Evolutionary conservation across 495 filamentous ascomycete genomes (phyloP).

Genomic region (Platismatia glauca): DNA sequence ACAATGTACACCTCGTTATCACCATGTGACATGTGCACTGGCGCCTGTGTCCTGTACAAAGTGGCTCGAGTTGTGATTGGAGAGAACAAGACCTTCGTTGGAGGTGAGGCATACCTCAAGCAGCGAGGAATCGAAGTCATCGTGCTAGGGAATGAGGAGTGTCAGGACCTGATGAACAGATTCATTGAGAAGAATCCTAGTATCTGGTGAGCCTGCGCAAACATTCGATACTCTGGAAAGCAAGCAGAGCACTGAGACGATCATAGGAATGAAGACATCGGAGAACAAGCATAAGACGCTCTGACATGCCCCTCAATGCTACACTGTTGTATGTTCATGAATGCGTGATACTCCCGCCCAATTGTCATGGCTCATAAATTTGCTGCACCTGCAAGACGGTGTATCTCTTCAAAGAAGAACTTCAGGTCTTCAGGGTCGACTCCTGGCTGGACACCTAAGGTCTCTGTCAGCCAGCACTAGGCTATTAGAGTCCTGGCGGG

Average conservation of each 20-base stretch:
- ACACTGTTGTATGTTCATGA: neutral
- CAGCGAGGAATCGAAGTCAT: slow-evolving; percentile 67
- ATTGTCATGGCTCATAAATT: neutral
- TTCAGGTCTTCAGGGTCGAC: slow-evolving; percentile 86
- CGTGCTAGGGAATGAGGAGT: slow-evolving; percentile 59
- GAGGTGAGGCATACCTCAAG: slow-evolving; percentile 66
- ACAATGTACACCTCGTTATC: slow-evolving; percentile 87
- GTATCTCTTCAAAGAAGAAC: slow-evolving; percentile 90
- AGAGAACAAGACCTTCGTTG: slow-evolving; percentile 71
- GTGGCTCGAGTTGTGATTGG: slow-evolving; percentile 75
- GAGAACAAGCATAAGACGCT: slow-evolving; percentile 36
- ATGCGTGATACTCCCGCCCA: neutral
- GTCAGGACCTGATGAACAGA: slow-evolving; percentile 62
- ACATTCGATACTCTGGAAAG: neutral
- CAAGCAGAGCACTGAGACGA: slow-evolving; percentile 5
- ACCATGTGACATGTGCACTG: slow-evolving; percentile 84
- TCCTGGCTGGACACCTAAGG: slow-evolving; percentile 74
- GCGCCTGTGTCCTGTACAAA: slow-evolving; percentile 73
- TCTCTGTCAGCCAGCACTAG: slow-evolving; percentile 13
- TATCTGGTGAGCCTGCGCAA: slow-evolving; percentile 51
- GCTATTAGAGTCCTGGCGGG: neutral
- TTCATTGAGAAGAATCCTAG: slow-evolving; percentile 72
- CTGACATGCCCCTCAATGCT: neutral
- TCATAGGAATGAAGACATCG: slow-evolving; percentile 67
- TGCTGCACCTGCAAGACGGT: slow-evolving; percentile 38